Base-by-base conservation (phyloP, 208 protist genomes). In the Acanthamoeba triangularis region DNA sequence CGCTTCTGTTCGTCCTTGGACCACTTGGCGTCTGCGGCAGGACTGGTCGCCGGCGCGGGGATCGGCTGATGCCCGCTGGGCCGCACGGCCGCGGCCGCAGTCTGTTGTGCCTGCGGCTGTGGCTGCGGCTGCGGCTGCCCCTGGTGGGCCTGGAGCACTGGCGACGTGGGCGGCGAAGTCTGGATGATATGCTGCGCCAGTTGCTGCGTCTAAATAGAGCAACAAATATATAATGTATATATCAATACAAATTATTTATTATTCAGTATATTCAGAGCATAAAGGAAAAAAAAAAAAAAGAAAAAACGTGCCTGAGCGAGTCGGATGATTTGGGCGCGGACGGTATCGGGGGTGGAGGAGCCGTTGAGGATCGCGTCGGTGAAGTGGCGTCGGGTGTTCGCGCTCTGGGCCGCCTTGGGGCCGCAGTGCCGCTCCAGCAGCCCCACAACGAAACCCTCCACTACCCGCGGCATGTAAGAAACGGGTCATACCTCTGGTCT, bases 351-450 rank as follows among this genome's bases (percentile, higher is more conserved):
- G 44, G 76, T 85, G 41, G 76, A 23, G 23, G 76, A 28, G 76
- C 76, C 76, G 23, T 52, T 23, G 16, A 85, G 35, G 35, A 85
- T 85, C 16, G 76, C 76, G 76, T 85, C 76, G 8, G 76, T 85
- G 76, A 85, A 85, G 76, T 85, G 76, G 2, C 76, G 35, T 18
- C 35, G 44, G 44, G 41, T 85, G 76, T 85, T 85, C 37, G 76
- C 41, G n/a, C 30, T 85, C 44, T 85, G 44, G 1, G 76, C 76
- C 47, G 76, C 76, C 76, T 85, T 85, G 23, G 33, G 35, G 3
- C 76, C 76, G 44, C 76, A 85, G 47, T 78, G 69, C 69, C 69
- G 69, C 37, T 35, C 69, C n/a, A 78, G 69, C 69, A 78, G 30
- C 7, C 69, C 37, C 30, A 35, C 37, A 18, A 78, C 69, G n/a